These are phyloP conservation scores for Cercospora zeina DNA, from an alignment of 2,329 filamentous ascomycete species.

Conservation along the genomic window DNA sequence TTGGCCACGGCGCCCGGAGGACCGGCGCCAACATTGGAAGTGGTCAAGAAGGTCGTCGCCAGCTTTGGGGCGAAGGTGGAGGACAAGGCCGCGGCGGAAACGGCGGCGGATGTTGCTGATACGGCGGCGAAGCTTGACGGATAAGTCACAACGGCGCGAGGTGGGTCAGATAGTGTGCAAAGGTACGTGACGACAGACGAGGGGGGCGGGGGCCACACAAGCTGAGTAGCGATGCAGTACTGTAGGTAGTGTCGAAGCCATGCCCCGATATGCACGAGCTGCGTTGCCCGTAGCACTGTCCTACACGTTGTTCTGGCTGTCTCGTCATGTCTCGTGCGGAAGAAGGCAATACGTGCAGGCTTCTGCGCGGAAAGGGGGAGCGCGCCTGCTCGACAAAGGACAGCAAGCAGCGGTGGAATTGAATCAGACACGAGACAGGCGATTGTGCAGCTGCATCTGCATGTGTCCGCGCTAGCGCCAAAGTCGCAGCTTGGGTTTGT, in stretches of 20 bases:
- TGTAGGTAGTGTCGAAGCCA: neutral
- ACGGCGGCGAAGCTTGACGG: slow-evolving; percentile 43
- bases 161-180: no score
- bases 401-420: neutral
- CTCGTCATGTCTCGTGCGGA: no score
- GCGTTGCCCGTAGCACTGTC: no score
- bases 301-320: no score
- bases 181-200: slow-evolving; percentile 5
- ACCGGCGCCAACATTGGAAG: slow-evolving; percentile 73
- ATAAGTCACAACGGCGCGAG: neutral
- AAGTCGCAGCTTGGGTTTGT: neutral
- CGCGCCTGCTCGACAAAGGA: neutral
- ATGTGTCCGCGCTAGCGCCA: slow-evolving; percentile 8
- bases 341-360: no score
- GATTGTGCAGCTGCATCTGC: neutral
- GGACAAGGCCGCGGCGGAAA: slow-evolving; percentile 40
- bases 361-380: no score
- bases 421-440: neutral
- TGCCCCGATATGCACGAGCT: no score
- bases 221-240: neutral
- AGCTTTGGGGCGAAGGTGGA: slow-evolving; percentile 45
- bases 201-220: no score
- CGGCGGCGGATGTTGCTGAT: slow-evolving; percentile 50
- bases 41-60: slow-evolving; percentile 70
- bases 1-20: slow-evolving; percentile 72